Base-by-base conservation (phyloP, 345 rosid species). In the Passiflora organensis region DNA sequence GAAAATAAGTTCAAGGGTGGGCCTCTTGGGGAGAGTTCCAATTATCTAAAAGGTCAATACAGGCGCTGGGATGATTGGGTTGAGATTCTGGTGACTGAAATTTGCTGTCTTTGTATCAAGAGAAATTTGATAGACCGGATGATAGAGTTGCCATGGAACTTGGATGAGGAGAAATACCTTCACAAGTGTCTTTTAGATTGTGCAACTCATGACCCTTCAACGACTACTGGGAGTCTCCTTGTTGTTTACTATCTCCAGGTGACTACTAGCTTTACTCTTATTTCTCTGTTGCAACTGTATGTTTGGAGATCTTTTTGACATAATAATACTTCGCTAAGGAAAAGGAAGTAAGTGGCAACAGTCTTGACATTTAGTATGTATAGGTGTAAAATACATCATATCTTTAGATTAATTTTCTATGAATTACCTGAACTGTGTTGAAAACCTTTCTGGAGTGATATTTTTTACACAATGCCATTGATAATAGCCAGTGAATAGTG, bases 241-340 rank as follows among this genome's bases (percentile, higher is more conserved):
- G 88, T 79, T 19, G 82, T 86, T 56, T 89, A 76, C 66, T 93
- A 85, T 79, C 84, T 93, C 73, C 99, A 85, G 91, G 99, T 89
- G 80, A 72, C 36, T 60, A 37, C 20, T 10, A 14, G 5, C 48
- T 54, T 36, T 21, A 17, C 2, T 28, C 17, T 22, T 28, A 28
- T 28, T 28, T 2, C 8, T 2, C 34, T 28, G 34, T 28, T 8
- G 8, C 34, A 28, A 8, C 8, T 28, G 8, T 12, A n/a, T 20
- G 14, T 21, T 32, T 17, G 19, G 24, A 34, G 20, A 23, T 44
- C 43, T 32, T 42, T 13, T 20, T 42, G 42, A 34, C 17, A 32
- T n/a, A 11, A 14, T 59, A 15, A 28, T 28, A 28, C 15, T 13
- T 23, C 28, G 22, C 25, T 48, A 20, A 14, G 13, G 24, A 48